Percentiles rank a stretch among this genome's conserved stretches.
These are phyloP conservation scores for Aspergillus neoniger DNA, from an alignment of 2,329 filamentous ascomycete species.

Conservation along the genomic window DNA sequence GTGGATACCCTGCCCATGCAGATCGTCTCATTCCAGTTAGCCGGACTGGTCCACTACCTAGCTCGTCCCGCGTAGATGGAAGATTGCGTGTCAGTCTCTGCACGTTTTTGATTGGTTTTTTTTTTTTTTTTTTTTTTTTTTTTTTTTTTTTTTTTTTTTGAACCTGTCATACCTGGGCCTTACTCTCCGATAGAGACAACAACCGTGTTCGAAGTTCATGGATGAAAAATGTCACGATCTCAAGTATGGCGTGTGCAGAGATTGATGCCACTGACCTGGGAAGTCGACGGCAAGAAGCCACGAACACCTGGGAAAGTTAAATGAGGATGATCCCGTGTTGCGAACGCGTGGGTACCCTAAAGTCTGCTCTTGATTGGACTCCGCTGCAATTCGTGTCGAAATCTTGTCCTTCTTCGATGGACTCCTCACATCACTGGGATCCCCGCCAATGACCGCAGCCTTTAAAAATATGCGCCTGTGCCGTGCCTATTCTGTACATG, in stretches of 20 bases:
- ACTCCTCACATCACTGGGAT: background rate
- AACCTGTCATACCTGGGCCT: no score
- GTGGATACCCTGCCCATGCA: background rate
- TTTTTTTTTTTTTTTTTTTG: background rate
- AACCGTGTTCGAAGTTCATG: background rate
- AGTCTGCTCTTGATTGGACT: slow-evolving; percentile 14
- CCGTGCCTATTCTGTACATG: background rate
- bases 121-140: background rate
- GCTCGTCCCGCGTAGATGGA: background rate
- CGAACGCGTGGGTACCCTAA: slow-evolving; percentile 21
- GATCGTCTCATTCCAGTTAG: background rate
- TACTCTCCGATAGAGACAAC: background rate
- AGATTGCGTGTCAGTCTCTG: background rate
- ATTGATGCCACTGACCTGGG: background rate
- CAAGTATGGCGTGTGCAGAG: background rate
- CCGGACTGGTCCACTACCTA: background rate
- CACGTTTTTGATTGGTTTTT: background rate
- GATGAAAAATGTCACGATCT: background rate
- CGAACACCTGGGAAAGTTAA: slow-evolving; percentile 14
- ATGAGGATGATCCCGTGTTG: slow-evolving; percentile 20
- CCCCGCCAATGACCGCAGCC: background rate
- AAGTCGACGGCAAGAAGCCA: background rate
- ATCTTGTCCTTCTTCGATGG: background rate
- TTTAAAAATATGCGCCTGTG: background rate
- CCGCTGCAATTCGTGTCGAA: slow-evolving; percentile 10